Conservation (phyloP, 345 rosid genomes). For the Citrus hindsii region DNA sequence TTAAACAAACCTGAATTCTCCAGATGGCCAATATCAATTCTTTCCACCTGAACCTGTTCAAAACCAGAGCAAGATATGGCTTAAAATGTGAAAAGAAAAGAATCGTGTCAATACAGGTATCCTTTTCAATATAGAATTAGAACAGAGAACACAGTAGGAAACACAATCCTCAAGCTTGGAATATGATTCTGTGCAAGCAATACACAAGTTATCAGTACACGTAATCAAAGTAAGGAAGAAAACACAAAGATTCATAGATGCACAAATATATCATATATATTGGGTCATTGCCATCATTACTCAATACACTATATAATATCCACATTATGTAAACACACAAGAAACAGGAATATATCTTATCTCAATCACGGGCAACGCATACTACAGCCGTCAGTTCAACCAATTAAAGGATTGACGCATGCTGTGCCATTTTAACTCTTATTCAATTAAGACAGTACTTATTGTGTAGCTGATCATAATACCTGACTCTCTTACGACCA, state of each 20-base stretch:
- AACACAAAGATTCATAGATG: neutral
- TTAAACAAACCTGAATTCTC: constrained; percentile 43
- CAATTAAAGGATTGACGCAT: neutral
- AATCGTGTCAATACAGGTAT: neutral
- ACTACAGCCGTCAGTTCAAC: neutral
- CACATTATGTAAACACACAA: neutral
- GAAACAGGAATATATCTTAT: neutral
- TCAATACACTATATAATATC: neutral
- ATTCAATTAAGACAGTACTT: neutral
- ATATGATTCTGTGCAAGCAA: neutral
- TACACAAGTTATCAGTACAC: neutral
- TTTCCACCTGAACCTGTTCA: constrained; percentile 74
- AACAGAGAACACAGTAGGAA: neutral
- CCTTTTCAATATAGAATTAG: neutral
- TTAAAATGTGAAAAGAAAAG: constrained; percentile 3
- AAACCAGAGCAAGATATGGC: neutral
- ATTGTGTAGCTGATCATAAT: neutral
- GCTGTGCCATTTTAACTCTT: neutral
- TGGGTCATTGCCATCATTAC: neutral
- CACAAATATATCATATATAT: neutral
- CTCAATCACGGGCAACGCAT: neutral
- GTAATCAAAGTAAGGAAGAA: neutral
- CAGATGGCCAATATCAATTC: constrained; percentile 64
- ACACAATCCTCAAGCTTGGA: neutral
- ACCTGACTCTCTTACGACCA: neutral